Evolutionary conservation across 176 grass and related monocot genomes (phyloP), one percentile per base, ranked within the genome.

Genomic region (Saccharum officinarum): DNA sequence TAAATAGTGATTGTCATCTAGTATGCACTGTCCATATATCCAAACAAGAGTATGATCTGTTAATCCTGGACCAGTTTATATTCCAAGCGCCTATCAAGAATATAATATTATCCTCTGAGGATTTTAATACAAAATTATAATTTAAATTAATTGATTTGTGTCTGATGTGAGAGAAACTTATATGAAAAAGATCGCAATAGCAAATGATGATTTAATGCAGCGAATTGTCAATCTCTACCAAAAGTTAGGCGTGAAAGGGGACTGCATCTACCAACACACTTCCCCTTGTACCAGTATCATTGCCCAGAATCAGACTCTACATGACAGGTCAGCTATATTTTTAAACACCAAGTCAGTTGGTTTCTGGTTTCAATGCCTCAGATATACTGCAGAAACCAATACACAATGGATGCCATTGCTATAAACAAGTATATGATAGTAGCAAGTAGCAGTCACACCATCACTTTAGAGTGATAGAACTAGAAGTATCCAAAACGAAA

Each of bases 1-100:
- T 20, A 70, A 26, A 52, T 55, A 55, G 6, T 60, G 10, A 14
- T 39, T 76, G 10, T 7, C 28, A 52, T 50, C 41, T 67, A 69
- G 38, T 68, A 36, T 37, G 41, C 26, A 67, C 18, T 67, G 3
- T 34, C 20, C 17, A 22, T n/a, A 67, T 67, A 38, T 50, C 16
- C 7, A 44, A 64, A 39, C 62, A 6, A 4, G 10, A 50, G 34
- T 83, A 39, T 3, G 5, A 75, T 37, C 79, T 75, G 41, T 34
- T 25, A 80, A 40, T 76, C 61, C 38, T 80, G 10, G 22, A 85
- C 61, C 28, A 85, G 38, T 16, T 64, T 61, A 68, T 69, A 37
- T 50, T 59, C 60, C 26, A 26, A 61, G 41, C 2, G 5, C 7
- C 2, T 23, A 67, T 42, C 46, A 79, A 26, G 31, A 55, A 50